These are phyloP conservation scores for Pythium volutum DNA, from an alignment of 352 stramenopile genomes.

Conservation along the genomic window DNA sequence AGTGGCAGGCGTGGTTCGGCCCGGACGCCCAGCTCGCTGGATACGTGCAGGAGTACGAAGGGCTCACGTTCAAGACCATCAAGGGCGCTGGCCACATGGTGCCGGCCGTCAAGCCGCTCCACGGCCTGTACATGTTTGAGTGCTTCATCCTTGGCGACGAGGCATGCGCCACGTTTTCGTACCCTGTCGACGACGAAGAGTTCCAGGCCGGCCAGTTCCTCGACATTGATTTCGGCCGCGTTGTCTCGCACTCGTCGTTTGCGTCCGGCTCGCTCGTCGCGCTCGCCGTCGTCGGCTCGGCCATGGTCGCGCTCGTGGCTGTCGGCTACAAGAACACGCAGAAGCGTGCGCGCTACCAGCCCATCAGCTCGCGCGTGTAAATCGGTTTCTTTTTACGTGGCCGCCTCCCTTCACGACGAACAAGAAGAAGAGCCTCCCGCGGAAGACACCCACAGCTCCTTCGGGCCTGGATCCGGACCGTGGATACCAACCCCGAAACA, in stretches of 20 bases:
- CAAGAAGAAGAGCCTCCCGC: no score
- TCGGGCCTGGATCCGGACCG: no score
- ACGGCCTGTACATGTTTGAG: conserved; percentile 77
- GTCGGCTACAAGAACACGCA: conserved; percentile 42
- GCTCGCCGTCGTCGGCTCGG: conserved; percentile 27
- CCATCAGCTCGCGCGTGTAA: conserved; percentile 40
- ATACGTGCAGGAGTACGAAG: conserved; percentile 85
- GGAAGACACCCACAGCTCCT: no score
- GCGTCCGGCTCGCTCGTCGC: conserved; percentile 21
- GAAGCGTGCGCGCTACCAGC: conserved; percentile 44
- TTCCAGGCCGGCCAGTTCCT: conserved; percentile 34
- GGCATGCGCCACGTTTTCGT: conserved; percentile 49
- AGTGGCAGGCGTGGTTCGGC: conserved; percentile 73
- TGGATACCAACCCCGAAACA: no score
- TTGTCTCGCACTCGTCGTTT: conserved; percentile 13
- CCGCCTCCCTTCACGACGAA: no score
- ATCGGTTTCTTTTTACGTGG: neutral
- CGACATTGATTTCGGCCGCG: conserved; percentile 8
- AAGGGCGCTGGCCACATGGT: conserved; percentile 92
- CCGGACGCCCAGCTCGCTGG: conserved; percentile 82
- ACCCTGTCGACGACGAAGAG: conserved; percentile 69
- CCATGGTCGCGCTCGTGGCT: conserved; percentile 30
- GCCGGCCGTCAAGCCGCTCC: conserved; percentile 63
- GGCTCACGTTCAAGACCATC: conserved; percentile 89
- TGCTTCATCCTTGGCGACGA: conserved; percentile 75